A percentile compares a stretch with the other conserved stretches of the same genome.
These are phyloP conservation scores for Yamadazyma triangularis DNA, from an alignment of 1,139 yeast species.

Conservation along the genomic window DNA sequence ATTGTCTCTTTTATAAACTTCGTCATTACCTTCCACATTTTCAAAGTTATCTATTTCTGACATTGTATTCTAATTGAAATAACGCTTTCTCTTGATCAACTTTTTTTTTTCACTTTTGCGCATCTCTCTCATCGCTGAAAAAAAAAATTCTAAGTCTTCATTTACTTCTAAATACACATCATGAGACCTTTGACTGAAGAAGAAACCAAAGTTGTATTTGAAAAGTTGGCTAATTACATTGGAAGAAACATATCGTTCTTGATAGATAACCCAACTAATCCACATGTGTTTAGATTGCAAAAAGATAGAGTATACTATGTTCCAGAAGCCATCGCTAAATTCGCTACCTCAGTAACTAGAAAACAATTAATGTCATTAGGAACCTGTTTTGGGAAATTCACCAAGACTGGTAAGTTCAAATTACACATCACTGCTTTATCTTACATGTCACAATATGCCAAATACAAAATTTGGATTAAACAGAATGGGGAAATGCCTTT, in stretches of 20 bases:
- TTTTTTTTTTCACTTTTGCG: conserved; percentile 1
- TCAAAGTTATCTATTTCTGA: conserved; percentile 2
- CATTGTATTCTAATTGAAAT: conserved; percentile 1
- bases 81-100: neutral
- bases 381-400: conserved; percentile 90
- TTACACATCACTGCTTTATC: conserved; percentile 90
- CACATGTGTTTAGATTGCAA: conserved; percentile 92
- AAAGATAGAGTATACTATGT: conserved; percentile 96
- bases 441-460: conserved; percentile 80
- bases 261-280: conserved; percentile 84
- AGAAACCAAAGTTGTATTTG: conserved; percentile 94
- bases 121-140: conserved; percentile 3
- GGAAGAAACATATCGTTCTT: conserved; percentile 90
- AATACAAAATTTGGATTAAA: conserved; percentile 94
- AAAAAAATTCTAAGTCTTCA: conserved; percentile 1
- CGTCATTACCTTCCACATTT: conserved; percentile 2
- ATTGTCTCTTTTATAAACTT: conserved; percentile 1
- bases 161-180: neutral
- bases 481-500: conserved; percentile 98
- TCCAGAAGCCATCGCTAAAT: conserved; percentile 73
- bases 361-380: conserved; percentile 90
- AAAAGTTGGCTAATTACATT: conserved; percentile 90
- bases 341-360: conserved; percentile 88
- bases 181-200: conserved; percentile 98
- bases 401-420: conserved; percentile 95